phyloP scores from a whole-genome alignment of 2,329 filamentous ascomycete genomes.

The Monilinia vaccinii-corymbosi region DNA sequence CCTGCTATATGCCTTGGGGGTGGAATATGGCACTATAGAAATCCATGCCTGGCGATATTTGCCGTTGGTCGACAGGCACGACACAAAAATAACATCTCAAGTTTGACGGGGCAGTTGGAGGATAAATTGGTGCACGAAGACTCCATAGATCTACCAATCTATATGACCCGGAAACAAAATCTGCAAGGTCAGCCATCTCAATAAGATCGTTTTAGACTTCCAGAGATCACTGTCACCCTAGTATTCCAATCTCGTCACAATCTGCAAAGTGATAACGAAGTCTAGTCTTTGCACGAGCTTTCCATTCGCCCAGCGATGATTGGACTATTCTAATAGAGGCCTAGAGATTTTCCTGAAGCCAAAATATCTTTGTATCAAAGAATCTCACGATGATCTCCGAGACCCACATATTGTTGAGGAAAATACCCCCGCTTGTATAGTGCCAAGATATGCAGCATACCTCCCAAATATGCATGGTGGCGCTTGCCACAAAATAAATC shows the following conservation, averaged over 20 bases:
- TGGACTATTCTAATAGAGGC: neutral
- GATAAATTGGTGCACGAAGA: neutral
- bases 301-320: neutral
- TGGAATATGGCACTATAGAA: neutral
- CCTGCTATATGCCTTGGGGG: neutral
- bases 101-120: too few species aligned
- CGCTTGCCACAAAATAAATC: neutral
- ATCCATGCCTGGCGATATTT: neutral
- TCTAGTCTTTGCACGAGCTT: neutral
- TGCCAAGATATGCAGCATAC: neutral
- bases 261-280: neutral
- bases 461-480: conserved; percentile 2
- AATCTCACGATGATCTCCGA: neutral
- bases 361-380: neutral
- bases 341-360: neutral
- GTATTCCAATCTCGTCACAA: neutral
- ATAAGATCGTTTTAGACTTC: neutral
- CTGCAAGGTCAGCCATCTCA: neutral
- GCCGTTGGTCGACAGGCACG: neutral
- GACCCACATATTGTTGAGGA: neutral
- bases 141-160: neutral
- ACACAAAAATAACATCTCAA: neutral
- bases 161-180: neutral
- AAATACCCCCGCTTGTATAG: neutral
- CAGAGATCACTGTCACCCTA: neutral